Conservation (phyloP, 2,329 filamentous ascomycete genomes). For the Fusarium multiceps region DNA sequence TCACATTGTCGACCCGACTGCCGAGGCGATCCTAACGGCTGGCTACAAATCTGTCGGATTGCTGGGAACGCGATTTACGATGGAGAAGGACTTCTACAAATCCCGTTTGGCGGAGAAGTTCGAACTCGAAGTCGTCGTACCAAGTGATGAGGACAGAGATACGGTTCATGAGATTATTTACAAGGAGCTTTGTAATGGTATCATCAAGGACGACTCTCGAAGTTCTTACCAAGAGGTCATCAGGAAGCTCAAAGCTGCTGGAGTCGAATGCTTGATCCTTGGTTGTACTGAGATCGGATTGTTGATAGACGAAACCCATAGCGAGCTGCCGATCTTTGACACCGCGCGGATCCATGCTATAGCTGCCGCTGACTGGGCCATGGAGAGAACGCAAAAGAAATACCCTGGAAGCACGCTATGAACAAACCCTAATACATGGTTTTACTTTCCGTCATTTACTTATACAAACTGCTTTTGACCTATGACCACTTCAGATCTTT, state of each 20-base stretch:
- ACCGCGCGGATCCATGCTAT: constrained; percentile 40
- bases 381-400: not conserved
- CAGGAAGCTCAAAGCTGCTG: constrained; percentile 7
- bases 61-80: constrained; percentile 41
- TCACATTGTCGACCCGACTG: constrained; percentile 44
- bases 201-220: constrained; percentile 29
- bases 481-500: not conserved
- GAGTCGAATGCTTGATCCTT: constrained; percentile 41
- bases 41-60: constrained; percentile 33
- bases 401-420: no score
- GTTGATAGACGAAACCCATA: constrained; percentile 18
- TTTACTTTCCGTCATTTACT: no score
- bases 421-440: no score
- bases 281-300: constrained; percentile 45
- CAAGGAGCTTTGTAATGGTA: constrained; percentile 37
- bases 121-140: constrained; percentile 24
- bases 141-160: not conserved
- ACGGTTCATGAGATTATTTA: constrained; percentile 40
- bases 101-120: constrained; percentile 18
- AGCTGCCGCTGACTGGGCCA: constrained; percentile 43
- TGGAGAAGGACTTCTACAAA: constrained; percentile 44
- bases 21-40: constrained; percentile 14
- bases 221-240: constrained; percentile 27
- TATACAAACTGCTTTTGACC: not conserved
- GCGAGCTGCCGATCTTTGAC: constrained; percentile 40